phyloP scores from a whole-genome alignment of 306 rosid species.

The Prunus fruticosa region DNA sequence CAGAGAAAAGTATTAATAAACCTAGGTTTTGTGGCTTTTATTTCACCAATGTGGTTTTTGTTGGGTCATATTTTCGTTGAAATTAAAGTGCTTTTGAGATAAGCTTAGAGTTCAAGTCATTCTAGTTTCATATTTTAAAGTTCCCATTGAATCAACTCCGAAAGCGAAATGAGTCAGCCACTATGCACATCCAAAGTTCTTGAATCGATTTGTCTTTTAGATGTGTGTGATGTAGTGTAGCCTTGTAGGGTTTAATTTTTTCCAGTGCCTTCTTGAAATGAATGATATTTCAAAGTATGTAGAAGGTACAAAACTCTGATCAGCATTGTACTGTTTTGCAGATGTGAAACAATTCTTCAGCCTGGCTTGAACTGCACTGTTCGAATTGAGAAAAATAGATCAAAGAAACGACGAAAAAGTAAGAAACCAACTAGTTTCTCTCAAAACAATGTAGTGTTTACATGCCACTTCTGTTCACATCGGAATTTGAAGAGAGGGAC shows the following conservation, averaged over 20 bases:
- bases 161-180: not conserved
- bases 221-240: not conserved
- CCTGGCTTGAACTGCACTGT: constrained; percentile 70
- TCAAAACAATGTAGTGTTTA: constrained; percentile 59
- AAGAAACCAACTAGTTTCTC: constrained; percentile 30
- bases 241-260: not conserved
- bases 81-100: not conserved
- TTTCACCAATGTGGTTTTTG: not conserved
- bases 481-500: constrained; percentile 66
- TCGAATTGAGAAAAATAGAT: constrained; percentile 55
- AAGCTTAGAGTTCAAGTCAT: not conserved
- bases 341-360: constrained; percentile 76
- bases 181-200: not conserved
- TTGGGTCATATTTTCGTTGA: not conserved
- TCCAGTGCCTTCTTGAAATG: not conserved
- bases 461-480: constrained; percentile 62
- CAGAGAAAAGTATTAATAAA: not conserved
- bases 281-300: not conserved
- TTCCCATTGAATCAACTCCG: not conserved
- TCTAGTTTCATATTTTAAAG: too few species aligned
- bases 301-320: not conserved
- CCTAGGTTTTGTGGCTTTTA: not conserved
- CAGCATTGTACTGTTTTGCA: constrained; percentile 29
- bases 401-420: constrained; percentile 32
- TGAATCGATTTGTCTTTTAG: not conserved